phyloP scores from a whole-genome alignment of 768 basidiomycete species.

The Hysterangium stoloniferum region DNA sequence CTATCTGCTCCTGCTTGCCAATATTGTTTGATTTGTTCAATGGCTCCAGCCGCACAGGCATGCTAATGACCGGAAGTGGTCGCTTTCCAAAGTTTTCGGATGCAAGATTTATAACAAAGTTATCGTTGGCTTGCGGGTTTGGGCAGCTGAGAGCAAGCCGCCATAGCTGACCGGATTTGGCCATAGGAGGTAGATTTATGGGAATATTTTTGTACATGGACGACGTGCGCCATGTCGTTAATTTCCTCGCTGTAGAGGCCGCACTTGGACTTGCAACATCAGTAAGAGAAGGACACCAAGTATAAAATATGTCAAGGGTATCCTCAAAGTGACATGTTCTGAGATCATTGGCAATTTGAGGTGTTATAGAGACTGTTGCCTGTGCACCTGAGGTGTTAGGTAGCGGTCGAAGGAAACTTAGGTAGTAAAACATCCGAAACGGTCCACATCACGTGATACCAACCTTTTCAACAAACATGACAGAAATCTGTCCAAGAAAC shows the following conservation, averaged over 20 bases:
- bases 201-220: constrained; percentile 71
- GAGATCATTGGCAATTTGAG: constrained; percentile 85
- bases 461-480: no score
- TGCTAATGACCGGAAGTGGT: constrained; percentile 59
- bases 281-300: constrained; percentile 40
- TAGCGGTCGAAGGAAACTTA: constrained; percentile 86
- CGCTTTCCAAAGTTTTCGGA: constrained; percentile 31
- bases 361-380: constrained; percentile 51
- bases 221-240: constrained; percentile 64
- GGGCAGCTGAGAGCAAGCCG: constrained; percentile 36
- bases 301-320: constrained; percentile 59
- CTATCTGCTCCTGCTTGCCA: constrained; percentile 61
- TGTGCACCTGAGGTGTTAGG: constrained; percentile 42
- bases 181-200: constrained; percentile 52
- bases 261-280: constrained; percentile 8
- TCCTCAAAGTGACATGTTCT: constrained; percentile 63
- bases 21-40: background rate
- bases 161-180: constrained; percentile 52
- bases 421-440: constrained; percentile 68
- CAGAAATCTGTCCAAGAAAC: no score
- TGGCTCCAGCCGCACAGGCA: constrained; percentile 45
- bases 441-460: background rate
- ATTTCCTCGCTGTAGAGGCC: constrained; percentile 33
- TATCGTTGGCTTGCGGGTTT: constrained; percentile 34
- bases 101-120: constrained; percentile 35